Base-by-base conservation (phyloP, 2,329 filamentous ascomycete genomes). In the Xylaria sp. region DNA sequence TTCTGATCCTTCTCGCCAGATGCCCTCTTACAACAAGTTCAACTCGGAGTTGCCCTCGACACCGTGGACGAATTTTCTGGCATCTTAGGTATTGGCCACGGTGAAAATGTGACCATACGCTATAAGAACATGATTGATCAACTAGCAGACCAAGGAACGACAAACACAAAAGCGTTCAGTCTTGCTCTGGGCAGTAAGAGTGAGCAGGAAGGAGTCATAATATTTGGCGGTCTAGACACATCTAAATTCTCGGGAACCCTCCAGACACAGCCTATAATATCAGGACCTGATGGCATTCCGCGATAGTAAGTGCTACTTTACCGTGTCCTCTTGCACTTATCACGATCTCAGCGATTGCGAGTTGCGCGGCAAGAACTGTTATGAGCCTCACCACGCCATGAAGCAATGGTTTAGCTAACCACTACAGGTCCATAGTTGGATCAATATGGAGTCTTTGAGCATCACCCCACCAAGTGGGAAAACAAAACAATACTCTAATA, bases 1-100 rank as follows among this genome's bases (percentile, higher is more conserved):
- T 11, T 29, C 61, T 75, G 15, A 69, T 51, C 58, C 44, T 1
- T 44, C 13, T n/a, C 1, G 39, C 0, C 36, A 77, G 76, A 74
- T 10, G 72, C 81, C 1, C 80, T 81, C 10, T 76, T 89, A 17
- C 74, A 80, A 20, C 75, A 80, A n/a, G 83, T 90, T 59, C 87
- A 90, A 73, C 90, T 92, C 67, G 90, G 89, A 67, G 85, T 91
- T 42, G 89, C 89, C n/a, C 85, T 83, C 44, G 72, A 75, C 13
- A 82, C 81, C 5, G 67, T 76, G 15, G 81, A 85, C 66, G 81
- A 85, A 68, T 85, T 84, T 65, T 79, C 84, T 0, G 85, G 85
- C 42, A 92, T 96, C 53, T 78, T 96, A 22, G 93, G 93, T 25
- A 90, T 96, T 63, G 92, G 92, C 27, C 92, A 92, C 75, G 82